Evolutionary conservation across 768 basidiomycete species (phyloP).

Genomic region (Mrakia hoshinonis): DNA sequence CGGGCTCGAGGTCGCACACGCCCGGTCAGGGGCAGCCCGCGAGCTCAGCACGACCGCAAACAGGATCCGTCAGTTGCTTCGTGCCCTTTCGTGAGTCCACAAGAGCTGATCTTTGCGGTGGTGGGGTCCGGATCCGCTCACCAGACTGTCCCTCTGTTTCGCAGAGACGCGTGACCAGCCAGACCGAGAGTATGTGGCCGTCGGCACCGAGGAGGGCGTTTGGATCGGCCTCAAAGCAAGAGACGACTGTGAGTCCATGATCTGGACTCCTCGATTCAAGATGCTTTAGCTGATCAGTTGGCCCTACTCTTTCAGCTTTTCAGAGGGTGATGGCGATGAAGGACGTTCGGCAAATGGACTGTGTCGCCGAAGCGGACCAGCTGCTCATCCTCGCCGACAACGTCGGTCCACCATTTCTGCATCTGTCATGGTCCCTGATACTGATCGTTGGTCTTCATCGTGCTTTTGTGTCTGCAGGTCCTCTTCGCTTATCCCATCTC

Average conservation of each 20-base stretch:
- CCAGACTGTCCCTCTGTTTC: no score
- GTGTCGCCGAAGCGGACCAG: conserved; percentile 90
- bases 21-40: background rate
- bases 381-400: conserved; percentile 92
- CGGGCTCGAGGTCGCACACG: background rate
- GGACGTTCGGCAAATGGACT: conserved; percentile 88
- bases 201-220: conserved; percentile 89
- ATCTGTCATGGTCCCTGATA: no score
- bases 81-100: background rate
- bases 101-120: background rate
- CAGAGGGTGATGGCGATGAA: conserved; percentile 91
- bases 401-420: conserved; percentile 36
- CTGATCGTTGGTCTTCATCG: background rate
- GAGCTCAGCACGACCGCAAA: background rate
- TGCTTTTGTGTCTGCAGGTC: background rate
- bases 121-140: background rate
- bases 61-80: background rate
- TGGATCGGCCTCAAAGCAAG: conserved; percentile 85
- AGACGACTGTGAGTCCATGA: background rate
- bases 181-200: conserved; percentile 49
- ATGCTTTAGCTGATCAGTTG: no score
- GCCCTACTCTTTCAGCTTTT: background rate
- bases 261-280: background rate
- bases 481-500: background rate
- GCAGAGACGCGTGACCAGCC: background rate